Evolutionary conservation across 164 flowering plant genomes (phyloP).

Genomic region (Nymphaea colorata): DNA sequence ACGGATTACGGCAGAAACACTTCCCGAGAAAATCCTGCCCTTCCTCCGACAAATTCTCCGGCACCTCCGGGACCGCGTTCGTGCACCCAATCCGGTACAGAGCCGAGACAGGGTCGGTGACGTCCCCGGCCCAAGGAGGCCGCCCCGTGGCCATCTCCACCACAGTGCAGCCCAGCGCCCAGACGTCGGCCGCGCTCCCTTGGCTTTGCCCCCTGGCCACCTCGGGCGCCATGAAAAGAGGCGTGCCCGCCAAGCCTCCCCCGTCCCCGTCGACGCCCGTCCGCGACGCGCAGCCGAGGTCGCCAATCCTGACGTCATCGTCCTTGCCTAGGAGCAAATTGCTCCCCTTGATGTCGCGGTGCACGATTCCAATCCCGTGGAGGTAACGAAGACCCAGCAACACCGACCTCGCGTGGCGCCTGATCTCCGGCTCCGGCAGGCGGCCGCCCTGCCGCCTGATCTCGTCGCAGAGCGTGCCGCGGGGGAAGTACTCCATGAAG

Average conservation of each 20-base stretch:
- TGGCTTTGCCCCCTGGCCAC: slow-evolving; percentile 14
- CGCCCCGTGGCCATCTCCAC: slow-evolving; percentile 47
- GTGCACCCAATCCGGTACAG: slow-evolving; percentile 25
- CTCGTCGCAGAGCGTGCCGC: slow-evolving; percentile 41
- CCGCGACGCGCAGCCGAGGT: slow-evolving; percentile 66
- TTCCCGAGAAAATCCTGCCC: slow-evolving; percentile 45
- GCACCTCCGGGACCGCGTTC: slow-evolving; percentile 32
- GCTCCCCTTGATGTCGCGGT: slow-evolving; percentile 66
- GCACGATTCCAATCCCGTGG: slow-evolving; percentile 55
- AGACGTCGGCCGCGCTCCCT: slow-evolving; percentile 33
- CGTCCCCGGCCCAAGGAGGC: slow-evolving; percentile 26
- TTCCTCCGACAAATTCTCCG: slow-evolving; percentile 21
- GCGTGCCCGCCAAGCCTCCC: slow-evolving; percentile 31
- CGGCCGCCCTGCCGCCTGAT: slow-evolving; percentile 19
- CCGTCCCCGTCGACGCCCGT: slow-evolving; percentile 2
- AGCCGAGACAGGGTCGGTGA: slow-evolving; percentile 10
- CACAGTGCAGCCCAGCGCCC: slow-evolving; percentile 59
- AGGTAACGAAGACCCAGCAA: slow-evolving; percentile 32
- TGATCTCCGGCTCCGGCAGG: slow-evolving; percentile 29
- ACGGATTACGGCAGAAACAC: slow-evolving; percentile 38
- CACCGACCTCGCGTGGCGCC: slow-evolving; percentile 26
- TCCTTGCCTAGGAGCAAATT: slow-evolving; percentile 35
- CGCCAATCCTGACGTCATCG: slow-evolving; percentile 43
- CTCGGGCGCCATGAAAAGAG: slow-evolving; percentile 58
- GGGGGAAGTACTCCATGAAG: slow-evolving; percentile 46